A percentile compares a stretch with the other conserved stretches of the same genome.
Evolutionary conservation across 2,329 filamentous ascomycete genomes (phyloP).

Genomic region (Hypoxylon sp.): DNA sequence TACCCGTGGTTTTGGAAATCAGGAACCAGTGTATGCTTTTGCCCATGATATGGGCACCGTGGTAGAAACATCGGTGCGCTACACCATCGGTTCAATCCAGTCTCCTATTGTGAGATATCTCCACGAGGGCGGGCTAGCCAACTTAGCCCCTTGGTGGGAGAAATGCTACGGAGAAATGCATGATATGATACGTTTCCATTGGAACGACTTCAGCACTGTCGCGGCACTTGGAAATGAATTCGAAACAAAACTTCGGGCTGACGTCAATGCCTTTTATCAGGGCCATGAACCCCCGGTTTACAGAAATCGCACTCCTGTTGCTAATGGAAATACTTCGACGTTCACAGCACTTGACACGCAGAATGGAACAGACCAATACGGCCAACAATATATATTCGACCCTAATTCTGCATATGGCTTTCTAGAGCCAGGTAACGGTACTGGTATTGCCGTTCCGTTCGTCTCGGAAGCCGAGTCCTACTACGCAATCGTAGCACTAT

Average conservation of each 20-base stretch:
- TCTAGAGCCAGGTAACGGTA: conserved; percentile 63
- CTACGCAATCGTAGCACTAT: conserved; percentile 81
- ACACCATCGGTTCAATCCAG: conserved; percentile 79
- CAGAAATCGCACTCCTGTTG: conserved; percentile 65
- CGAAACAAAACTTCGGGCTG: conserved; percentile 73
- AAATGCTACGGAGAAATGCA: conserved; percentile 74
- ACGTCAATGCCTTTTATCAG: conserved; percentile 75
- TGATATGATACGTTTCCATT: conserved; percentile 76
- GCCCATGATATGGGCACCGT: conserved; percentile 61
- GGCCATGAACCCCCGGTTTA: conserved; percentile 62
- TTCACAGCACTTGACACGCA: conserved; percentile 52
- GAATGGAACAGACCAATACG: conserved; percentile 49
- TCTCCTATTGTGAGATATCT: conserved; percentile 79
- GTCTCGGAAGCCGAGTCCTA: conserved; percentile 81
- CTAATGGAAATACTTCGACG: conserved; percentile 4
- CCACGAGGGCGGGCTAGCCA: conserved; percentile 75
- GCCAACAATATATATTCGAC: conserved; percentile 45
- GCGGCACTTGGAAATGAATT: conserved; percentile 74
- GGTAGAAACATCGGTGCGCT: conserved; percentile 67
- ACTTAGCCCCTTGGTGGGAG: conserved; percentile 79
- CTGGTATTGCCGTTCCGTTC: conserved; percentile 70
- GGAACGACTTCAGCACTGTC: conserved; percentile 74
- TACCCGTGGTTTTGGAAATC: conserved; percentile 75
- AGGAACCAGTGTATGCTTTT: conserved; percentile 81
- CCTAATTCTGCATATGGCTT: conserved; percentile 46